Evolutionary conservation across 257 asterid species (phyloP), one percentile per base, ranked within the genome.

Genomic region (Solanum piurae): DNA sequence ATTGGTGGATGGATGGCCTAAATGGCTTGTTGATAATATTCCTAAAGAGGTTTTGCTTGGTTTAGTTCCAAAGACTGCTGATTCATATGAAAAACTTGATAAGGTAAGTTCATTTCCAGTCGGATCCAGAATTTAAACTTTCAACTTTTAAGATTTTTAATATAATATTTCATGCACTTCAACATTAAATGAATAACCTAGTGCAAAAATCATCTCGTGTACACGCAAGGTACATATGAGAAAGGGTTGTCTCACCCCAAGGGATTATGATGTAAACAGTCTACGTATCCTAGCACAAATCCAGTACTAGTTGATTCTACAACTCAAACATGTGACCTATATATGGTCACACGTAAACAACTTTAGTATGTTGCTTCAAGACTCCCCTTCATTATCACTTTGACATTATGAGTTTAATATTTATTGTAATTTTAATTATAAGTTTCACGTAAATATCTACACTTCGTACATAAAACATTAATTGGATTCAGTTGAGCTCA

Each of bases 1-100:
- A 40, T 40, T 90, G 55, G 88, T 92, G 40, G 94, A 84, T 86
- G 98, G 98, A 44, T 94, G 98, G 98, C 98, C 98, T 1, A 88
- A 86, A 36, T 95, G 98, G 98, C 95, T 95, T 12, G 86, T 93
- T 55, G 94, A 92, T 62, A 93, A 93, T 75, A 91, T 95, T 69
- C 89, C 92, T 3, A 62, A 18, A 16, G 93, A 92, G 76, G 92
- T 85, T 83, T 86, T 95, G 86, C 91, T 91, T 84, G 94, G 94
- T 25, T 92, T 95, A 83, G 90, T 91, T 36, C 92, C 95, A 11
- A 93, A 86, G 75, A 94, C 86, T 87, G 98, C 98, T n/a, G 98
- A 94, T 91, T 94, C 98, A 5, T 95, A 93, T 83, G 93, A 93
- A 6, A 95, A 95, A 89, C 89, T 95, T 14, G 93, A 93, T 9